Evolutionary conservation across 208 protist species (phyloP), one percentile per base, ranked within the genome.

Genomic region (Novymonas esmeraldas): DNA sequence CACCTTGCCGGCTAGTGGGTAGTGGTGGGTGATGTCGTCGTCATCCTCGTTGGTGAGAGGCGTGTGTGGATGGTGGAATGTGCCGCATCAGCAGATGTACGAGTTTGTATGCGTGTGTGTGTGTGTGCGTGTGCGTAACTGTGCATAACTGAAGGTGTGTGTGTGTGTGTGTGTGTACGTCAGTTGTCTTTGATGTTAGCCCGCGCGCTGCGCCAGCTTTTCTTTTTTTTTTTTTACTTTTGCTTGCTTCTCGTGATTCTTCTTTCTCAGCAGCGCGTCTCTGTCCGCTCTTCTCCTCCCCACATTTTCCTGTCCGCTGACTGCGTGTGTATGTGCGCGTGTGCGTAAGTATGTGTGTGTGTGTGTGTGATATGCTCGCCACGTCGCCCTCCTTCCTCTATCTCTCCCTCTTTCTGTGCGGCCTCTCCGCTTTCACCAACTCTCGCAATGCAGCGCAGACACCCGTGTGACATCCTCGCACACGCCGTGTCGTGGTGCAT

Each of bases 191-290:
- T 63, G 56, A n/a, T n/a, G n/a, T n/a, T n/a, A n/a, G n/a, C n/a
- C n/a, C n/a, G n/a, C n/a, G n/a, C n/a, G n/a, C 10, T 29, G 1
- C 22, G 24, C 22, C 11, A 16, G 18, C 48, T 66, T 65, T 66
- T 64, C 49, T 50, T 72, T 56, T 29, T 36, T 50, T 55, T 60
- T 68, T 66, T 29, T 41, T 7, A 6, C 36, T 60, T 10, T 57
- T 38, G 5, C 18, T 72, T 38, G 5, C 11, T 34, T 10, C 13
- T 31, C 28, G 29, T 56, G 10, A 2, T 6, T 9, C 36, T 6
- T 34, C 3, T 24, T 44, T 4, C 13, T 60, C 20, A 28, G 16
- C 18, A 28, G 10, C 0, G 0, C 28, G 28, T 56, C 3, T 31
- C 39, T 28, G n/a, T 46, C 14, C 38, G 26, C 33, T 9, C 0